phyloP scores from a whole-genome alignment of 2,329 filamentous ascomycete genomes.

The Ophiostoma ips region DNA sequence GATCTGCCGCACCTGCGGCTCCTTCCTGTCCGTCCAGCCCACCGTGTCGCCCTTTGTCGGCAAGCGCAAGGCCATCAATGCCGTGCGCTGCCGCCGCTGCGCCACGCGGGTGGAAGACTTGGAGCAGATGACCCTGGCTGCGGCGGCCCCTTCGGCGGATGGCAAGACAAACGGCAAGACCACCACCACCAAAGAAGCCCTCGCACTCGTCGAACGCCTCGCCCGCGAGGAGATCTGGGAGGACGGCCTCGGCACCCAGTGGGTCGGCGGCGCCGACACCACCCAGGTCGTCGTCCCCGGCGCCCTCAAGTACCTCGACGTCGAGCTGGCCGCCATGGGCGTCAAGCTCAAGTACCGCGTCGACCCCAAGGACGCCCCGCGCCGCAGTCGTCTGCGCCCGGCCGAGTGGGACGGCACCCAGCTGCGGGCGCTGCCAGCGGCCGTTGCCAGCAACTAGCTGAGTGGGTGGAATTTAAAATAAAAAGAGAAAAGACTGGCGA shows the following conservation, averaged over 20 bases:
- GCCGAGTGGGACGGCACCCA: slow-evolving; percentile 13
- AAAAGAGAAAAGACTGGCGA: slow-evolving; percentile 1
- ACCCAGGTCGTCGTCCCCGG: slow-evolving; percentile 86
- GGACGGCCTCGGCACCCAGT: slow-evolving; percentile 72
- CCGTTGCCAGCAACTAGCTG: not conserved
- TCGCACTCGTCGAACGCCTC: slow-evolving; percentile 5
- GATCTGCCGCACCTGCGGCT: slow-evolving; percentile 80
- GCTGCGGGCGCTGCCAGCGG: slow-evolving; percentile 1
- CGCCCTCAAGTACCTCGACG: slow-evolving; percentile 83
- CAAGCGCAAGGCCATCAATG: slow-evolving; percentile 51
- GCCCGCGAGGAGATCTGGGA: slow-evolving; percentile 58
- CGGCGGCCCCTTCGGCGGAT: slow-evolving; percentile 33
- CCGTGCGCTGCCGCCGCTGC: slow-evolving; percentile 68
- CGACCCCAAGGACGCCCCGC: slow-evolving; percentile 49
- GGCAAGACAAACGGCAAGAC: not conserved
- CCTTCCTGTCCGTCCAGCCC: slow-evolving; percentile 77
- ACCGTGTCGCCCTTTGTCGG: slow-evolving; percentile 52
- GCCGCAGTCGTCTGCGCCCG: slow-evolving; percentile 35
- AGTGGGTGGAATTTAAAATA: not conserved
- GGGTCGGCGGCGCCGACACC: slow-evolving; percentile 79
- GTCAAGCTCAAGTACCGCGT: slow-evolving; percentile 76
- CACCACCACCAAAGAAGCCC: not conserved
- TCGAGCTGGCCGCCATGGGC: slow-evolving; percentile 92
- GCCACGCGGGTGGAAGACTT: slow-evolving; percentile 47
- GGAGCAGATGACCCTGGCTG: slow-evolving; percentile 37